Conservation (phyloP, 805 yeast genomes). For the Wickerhamiella azyma region DNA sequence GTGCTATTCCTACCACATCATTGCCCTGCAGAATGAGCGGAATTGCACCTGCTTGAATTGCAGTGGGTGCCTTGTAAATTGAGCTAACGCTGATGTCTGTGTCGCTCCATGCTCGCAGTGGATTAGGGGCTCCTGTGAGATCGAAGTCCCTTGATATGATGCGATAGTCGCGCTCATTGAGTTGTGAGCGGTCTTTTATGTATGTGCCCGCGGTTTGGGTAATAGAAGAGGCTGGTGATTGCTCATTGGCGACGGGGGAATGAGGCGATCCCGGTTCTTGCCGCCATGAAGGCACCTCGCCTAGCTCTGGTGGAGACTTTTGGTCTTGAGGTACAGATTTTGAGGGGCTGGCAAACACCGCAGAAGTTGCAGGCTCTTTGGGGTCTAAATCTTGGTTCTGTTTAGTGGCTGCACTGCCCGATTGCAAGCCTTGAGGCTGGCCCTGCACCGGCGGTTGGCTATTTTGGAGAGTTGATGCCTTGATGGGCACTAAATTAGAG, state of each 20-base stretch:
- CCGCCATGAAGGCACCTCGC: constrained; percentile 17
- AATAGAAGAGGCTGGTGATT: neutral
- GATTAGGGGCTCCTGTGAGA: constrained; percentile 45
- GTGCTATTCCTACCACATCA: constrained; percentile 83
- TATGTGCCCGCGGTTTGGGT: constrained; percentile 29
- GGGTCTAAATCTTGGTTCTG: no score
- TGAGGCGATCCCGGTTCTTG: constrained; percentile 9
- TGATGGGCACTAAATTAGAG: no score
- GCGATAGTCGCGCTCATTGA: constrained; percentile 85
- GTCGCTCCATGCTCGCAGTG: constrained; percentile 67
- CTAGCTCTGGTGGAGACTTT: constrained; percentile 10
- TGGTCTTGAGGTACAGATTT: no score
- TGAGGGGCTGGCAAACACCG: no score
- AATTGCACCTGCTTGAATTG: constrained; percentile 80
- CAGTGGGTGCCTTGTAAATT: constrained; percentile 59
- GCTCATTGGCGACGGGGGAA: no score
- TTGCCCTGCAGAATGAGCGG: constrained; percentile 48
- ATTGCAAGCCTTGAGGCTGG: no score
- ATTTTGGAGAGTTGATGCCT: no score
- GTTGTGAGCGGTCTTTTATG: constrained; percentile 50
- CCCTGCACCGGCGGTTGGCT: no score
- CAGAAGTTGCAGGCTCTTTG: no score
- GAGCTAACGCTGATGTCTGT: constrained; percentile 17
- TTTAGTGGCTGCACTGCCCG: no score
- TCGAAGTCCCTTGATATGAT: constrained; percentile 65